These are phyloP conservation scores for Colletotrichum sojae DNA, from an alignment of 2,329 filamentous ascomycete species.

Conservation along the genomic window DNA sequence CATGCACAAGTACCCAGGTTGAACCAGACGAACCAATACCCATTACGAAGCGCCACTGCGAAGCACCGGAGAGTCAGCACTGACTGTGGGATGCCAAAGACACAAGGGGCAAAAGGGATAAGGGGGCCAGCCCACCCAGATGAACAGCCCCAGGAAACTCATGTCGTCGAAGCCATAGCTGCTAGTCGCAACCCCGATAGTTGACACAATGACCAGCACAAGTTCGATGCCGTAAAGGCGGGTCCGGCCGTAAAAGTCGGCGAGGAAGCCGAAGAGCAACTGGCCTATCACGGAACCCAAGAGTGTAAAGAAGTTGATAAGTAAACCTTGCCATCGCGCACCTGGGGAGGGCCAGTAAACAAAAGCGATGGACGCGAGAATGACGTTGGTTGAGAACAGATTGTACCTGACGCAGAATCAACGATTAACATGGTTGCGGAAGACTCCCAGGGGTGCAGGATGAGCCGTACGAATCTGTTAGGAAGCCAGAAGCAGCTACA, in stretches of 20 bases:
- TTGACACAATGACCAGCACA: conserved; percentile 69
- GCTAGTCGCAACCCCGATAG: conserved; percentile 69
- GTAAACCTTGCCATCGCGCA: conserved; percentile 59
- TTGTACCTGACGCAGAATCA: conserved; percentile 58
- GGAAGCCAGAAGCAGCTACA: conserved; percentile 68
- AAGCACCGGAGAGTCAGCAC: not conserved
- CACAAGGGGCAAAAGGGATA: not conserved
- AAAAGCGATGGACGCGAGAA: conserved; percentile 66
- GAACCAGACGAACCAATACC: conserved; percentile 57
- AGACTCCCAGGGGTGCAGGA: no score
- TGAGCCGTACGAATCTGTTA: conserved; percentile 64
- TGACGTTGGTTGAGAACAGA: conserved; percentile 69
- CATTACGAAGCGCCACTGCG: conserved; percentile 68
- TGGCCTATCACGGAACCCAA: conserved; percentile 67
- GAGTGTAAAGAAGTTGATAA: conserved; percentile 68
- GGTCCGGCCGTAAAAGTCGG: conserved; percentile 68
- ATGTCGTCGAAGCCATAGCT: conserved; percentile 65
- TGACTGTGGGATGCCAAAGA: not conserved
- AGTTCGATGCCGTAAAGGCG: conserved; percentile 70
- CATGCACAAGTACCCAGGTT: not conserved
- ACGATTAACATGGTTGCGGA: not conserved
- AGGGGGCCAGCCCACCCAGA: conserved; percentile 54
- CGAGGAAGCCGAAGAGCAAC: conserved; percentile 66
- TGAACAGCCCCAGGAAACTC: conserved; percentile 65
- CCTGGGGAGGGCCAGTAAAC: conserved; percentile 65